phyloP scores from a whole-genome alignment of 352 stramenopile genomes.

The Pythium insidiosum region DNA sequence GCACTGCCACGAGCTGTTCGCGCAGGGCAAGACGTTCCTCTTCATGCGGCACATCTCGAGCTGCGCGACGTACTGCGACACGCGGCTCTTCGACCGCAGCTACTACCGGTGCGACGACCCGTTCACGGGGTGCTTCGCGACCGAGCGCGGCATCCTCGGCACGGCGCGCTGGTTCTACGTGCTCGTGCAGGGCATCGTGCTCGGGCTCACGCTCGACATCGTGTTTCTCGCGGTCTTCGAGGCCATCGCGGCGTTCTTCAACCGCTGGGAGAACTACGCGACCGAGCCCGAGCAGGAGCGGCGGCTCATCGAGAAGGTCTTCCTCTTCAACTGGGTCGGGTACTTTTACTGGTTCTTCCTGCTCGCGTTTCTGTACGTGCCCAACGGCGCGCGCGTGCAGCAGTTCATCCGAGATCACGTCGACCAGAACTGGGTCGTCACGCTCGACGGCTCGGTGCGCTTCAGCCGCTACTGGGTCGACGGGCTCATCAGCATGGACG shows the following conservation, averaged over 20 bases:
- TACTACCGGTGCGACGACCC: constrained; percentile 47
- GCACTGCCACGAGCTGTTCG: constrained; percentile 43
- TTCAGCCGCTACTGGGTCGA: constrained; percentile 59
- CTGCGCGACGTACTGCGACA: constrained; percentile 38
- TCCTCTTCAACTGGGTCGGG: constrained; percentile 65
- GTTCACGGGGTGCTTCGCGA: constrained; percentile 42
- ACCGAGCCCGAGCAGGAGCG: constrained; percentile 44
- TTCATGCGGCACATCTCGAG: constrained; percentile 43
- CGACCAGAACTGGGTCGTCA: constrained; percentile 28
- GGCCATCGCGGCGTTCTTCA: constrained; percentile 36
- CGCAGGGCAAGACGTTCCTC: constrained; percentile 28
- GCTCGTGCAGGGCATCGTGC: constrained; percentile 47
- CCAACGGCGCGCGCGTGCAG: constrained; percentile 40
- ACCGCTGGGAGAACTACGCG: constrained; percentile 56
- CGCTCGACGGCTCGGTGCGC: constrained; percentile 24
- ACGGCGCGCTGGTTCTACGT: constrained; percentile 63
- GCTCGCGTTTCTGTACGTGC: constrained; percentile 53
- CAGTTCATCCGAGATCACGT: constrained; percentile 28
- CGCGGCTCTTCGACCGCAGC: constrained; percentile 22
- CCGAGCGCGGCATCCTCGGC: constrained; percentile 40
- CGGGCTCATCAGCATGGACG: constrained; percentile 52
- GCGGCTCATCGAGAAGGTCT: constrained; percentile 52
- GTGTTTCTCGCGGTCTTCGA: constrained; percentile 64
- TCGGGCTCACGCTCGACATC: constrained; percentile 53
- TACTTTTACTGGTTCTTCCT: constrained; percentile 74